A percentile compares a stretch with the other conserved stretches of the same genome.
These are phyloP conservation scores for Cryomyces antarcticus DNA, from an alignment of 495 filamentous ascomycete genomes.

Conservation along the genomic window DNA sequence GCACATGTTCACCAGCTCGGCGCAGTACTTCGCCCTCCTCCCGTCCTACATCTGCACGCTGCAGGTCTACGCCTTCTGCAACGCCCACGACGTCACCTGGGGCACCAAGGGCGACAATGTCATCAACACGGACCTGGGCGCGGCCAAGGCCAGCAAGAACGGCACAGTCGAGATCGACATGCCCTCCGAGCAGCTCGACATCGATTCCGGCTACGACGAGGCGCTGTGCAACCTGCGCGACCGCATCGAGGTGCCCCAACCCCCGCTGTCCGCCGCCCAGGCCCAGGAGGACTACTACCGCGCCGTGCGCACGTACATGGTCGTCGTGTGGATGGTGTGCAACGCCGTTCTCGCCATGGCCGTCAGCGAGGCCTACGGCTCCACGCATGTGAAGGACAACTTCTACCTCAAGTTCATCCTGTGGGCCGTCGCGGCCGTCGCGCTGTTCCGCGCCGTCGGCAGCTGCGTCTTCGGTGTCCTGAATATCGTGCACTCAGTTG, in stretches of 20 bases:
- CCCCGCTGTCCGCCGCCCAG: slow-evolving; percentile 48
- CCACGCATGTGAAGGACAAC: slow-evolving; percentile 49
- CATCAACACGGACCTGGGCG: slow-evolving; percentile 73
- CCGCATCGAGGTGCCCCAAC: slow-evolving; percentile 56
- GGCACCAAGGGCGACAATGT: slow-evolving; percentile 98
- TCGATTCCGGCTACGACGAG: slow-evolving; percentile 93
- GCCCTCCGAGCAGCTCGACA: slow-evolving; percentile 94
- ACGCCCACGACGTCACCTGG: slow-evolving; percentile 98
- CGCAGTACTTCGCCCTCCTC: slow-evolving; percentile 86
- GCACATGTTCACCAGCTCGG: slow-evolving; percentile 92
- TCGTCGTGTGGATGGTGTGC: slow-evolving; percentile 82
- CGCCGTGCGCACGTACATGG: slow-evolving; percentile 95
- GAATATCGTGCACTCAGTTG: slow-evolving; percentile 60
- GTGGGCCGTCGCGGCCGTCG: slow-evolving; percentile 75
- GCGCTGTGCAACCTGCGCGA: slow-evolving; percentile 91
- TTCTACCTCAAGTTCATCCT: slow-evolving; percentile 85
- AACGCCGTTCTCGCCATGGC: slow-evolving; percentile 90
- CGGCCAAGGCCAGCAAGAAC: slow-evolving; percentile 45
- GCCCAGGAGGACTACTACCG: slow-evolving; percentile 97
- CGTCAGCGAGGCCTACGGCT: slow-evolving; percentile 68
- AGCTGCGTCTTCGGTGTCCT: slow-evolving; percentile 64
- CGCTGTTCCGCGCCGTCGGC: slow-evolving; percentile 66
- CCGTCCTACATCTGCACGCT: slow-evolving; percentile 91
- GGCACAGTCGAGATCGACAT: slow-evolving; percentile 79
- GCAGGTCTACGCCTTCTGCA: slow-evolving; percentile 98